These are phyloP conservation scores for Sporothrix curviconia DNA, from an alignment of 2,329 filamentous ascomycete genomes.

Conservation along the genomic window DNA sequence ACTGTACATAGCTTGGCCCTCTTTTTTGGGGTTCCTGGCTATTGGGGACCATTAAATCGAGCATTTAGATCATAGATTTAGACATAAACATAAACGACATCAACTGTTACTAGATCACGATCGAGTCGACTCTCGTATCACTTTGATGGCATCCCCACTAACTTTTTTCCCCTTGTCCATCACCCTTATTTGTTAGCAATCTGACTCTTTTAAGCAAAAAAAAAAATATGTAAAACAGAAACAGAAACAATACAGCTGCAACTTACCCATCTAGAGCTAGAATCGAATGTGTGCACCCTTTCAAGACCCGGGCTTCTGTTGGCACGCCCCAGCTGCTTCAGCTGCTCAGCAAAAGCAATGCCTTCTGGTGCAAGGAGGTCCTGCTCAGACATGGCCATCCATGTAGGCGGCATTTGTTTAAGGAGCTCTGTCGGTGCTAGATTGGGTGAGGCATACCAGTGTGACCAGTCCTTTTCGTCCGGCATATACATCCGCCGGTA, in stretches of 20 bases:
- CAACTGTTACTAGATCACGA: background rate
- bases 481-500: constrained; percentile 32
- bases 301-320: constrained; percentile 22
- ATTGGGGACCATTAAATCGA: no score
- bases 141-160: constrained; percentile 9
- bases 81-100: background rate
- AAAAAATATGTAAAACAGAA: background rate
- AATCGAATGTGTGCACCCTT: constrained; percentile 19
- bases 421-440: constrained; percentile 23
- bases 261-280: background rate
- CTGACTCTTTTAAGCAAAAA: background rate
- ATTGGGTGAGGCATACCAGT: constrained; percentile 30
- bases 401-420: constrained; percentile 25
- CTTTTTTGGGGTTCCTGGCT: no score
- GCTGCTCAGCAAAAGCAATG: constrained; percentile 23
- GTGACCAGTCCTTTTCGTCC: constrained; percentile 19
- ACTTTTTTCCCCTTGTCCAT: constrained; percentile 13
- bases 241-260: background rate
- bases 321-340: constrained; percentile 15
- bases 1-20: background rate
- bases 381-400: constrained; percentile 28
- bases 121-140: background rate
- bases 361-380: constrained; percentile 31
- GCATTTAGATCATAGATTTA: background rate
- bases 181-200: background rate